phyloP scores from a whole-genome alignment of 2,329 filamentous ascomycete genomes.

The Metarhizium humberi region DNA sequence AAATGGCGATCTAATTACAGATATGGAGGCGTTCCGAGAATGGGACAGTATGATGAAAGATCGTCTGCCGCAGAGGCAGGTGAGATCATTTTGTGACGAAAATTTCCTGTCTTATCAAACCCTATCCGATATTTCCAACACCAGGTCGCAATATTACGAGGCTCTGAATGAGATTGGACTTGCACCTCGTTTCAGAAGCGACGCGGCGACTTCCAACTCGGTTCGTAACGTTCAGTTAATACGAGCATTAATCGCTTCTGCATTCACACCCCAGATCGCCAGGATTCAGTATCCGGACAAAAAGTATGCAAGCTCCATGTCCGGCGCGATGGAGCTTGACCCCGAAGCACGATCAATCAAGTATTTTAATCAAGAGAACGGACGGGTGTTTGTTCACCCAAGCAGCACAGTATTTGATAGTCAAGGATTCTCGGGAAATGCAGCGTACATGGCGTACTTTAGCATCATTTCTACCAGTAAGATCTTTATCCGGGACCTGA shows the following conservation, averaged over 20 bases:
- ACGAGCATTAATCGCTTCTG: constrained; percentile 61
- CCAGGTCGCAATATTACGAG: constrained; percentile 74
- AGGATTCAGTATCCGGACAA: constrained; percentile 91
- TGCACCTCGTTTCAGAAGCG: constrained; percentile 33
- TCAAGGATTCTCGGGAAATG: constrained; percentile 66
- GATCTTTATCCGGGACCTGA: constrained; percentile 83
- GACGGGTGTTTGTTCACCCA: constrained; percentile 87
- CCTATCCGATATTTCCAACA: constrained; percentile 79
- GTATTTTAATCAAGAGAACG: constrained; percentile 80
- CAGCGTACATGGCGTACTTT: constrained; percentile 81
- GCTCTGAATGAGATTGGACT: constrained; percentile 83
- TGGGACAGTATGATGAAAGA: constrained; percentile 63
- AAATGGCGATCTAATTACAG: constrained; percentile 83
- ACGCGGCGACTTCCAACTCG: constrained; percentile 22
- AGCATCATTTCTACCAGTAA: constrained; percentile 87
- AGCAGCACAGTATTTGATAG: constrained; percentile 77
- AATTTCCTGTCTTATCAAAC: constrained; percentile 81
- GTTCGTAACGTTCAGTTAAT: constrained; percentile 40
- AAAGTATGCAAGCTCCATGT: constrained; percentile 81
- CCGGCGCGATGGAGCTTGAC: constrained; percentile 85
- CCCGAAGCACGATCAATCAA: constrained; percentile 88
- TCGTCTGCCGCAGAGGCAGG: constrained; percentile 48
- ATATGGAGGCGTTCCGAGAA: constrained; percentile 72
- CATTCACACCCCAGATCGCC: constrained; percentile 78
- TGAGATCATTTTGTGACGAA: constrained; percentile 71